phyloP scores from a whole-genome alignment of 2,329 filamentous ascomycete species.

The Trichoderma sp. region DNA sequence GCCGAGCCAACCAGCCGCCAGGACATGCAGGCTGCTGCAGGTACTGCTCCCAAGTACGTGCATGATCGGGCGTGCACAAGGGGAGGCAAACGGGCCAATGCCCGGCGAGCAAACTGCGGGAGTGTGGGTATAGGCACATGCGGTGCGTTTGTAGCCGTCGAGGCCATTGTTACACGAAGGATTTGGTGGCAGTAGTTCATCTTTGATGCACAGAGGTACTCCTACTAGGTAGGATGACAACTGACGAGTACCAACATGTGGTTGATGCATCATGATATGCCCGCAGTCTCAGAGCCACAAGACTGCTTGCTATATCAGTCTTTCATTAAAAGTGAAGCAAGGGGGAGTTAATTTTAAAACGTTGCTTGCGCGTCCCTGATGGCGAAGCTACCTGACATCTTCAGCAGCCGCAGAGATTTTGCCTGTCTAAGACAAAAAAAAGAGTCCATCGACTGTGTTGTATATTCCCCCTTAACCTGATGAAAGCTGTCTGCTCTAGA shows the following conservation, averaged over 20 bases:
- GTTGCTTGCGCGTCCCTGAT: constrained; percentile 5
- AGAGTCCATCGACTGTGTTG: not conserved
- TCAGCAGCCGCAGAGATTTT: not conserved
- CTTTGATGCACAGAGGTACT: not conserved
- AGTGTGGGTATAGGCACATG: constrained; percentile 19
- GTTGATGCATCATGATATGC: not conserved
- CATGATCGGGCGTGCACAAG: constrained; percentile 24
- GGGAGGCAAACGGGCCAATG: constrained; percentile 16
- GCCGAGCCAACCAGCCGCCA: constrained; percentile 18
- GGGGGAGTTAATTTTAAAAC: not conserved
- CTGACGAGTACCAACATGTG: not conserved
- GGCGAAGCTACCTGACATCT: not conserved
- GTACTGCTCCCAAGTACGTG: constrained; percentile 22
- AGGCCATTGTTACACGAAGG: not conserved
- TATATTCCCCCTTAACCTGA: not conserved
- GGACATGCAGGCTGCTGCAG: constrained; percentile 25
- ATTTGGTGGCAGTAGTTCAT: not conserved
- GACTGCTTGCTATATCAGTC: not conserved
- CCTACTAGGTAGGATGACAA: not conserved
- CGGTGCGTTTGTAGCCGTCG: constrained; percentile 7
- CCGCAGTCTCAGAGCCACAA: not conserved
- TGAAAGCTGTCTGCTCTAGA: not conserved
- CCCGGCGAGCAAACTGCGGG: not conserved
- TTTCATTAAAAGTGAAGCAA: not conserved
- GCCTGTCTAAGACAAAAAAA: constrained; percentile 14